Evolutionary conservation across 2,329 filamentous ascomycete genomes (phyloP).

Genomic region (Hypoxylon sp.): DNA sequence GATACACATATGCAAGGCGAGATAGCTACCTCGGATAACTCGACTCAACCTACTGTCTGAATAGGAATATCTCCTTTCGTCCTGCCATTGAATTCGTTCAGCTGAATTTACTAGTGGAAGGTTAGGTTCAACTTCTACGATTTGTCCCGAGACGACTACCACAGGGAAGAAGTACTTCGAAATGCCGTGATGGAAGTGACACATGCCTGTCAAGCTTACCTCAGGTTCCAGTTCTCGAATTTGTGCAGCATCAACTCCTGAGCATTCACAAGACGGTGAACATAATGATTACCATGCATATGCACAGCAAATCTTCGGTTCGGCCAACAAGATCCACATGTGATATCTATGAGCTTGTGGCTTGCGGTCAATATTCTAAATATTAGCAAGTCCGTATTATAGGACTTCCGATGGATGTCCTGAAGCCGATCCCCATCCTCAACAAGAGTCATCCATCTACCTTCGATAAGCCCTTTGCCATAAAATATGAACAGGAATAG

Average conservation of each 20-base stretch:
- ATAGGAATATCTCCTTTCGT: slow-evolving; percentile 13
- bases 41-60: slow-evolving; percentile 5
- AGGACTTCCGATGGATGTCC: neutral
- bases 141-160: neutral
- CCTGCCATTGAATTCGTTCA: slow-evolving; percentile 3
- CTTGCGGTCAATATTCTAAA: neutral
- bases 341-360: slow-evolving; percentile 9
- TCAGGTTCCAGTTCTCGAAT: slow-evolving; percentile 3
- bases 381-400: neutral
- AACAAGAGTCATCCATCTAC: slow-evolving; percentile 4
- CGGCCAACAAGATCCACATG: slow-evolving; percentile 27
- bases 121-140: slow-evolving; percentile 2
- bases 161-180: neutral
- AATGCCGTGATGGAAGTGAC: neutral
- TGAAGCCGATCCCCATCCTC: slow-evolving; percentile 3
- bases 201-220: slow-evolving; percentile 1
- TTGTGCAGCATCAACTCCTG: slow-evolving; percentile 5
- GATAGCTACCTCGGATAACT: slow-evolving; percentile 16
- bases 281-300: slow-evolving; percentile 4
- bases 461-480: neutral
- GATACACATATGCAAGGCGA: neutral
- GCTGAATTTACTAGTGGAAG: slow-evolving; percentile 9
- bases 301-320: slow-evolving; percentile 15
- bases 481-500: neutral
- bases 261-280: neutral